Conservation (phyloP, 805 yeast genomes). For the Blastobotrys attinorum region DNA sequence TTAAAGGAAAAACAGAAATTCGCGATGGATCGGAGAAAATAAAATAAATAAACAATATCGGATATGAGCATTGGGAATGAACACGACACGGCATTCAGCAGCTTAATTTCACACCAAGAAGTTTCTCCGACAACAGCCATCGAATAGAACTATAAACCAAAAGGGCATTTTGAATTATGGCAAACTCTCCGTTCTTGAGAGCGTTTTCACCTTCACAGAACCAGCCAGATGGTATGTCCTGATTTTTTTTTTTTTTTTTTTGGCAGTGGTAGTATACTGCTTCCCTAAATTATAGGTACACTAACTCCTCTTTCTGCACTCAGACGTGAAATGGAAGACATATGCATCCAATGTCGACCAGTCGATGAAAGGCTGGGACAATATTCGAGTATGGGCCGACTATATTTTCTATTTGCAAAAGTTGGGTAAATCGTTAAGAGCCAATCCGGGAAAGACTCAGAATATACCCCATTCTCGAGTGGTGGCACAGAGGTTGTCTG, state of each 20-base stretch:
- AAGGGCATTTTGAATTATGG: too few species aligned
- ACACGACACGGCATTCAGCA: neutral
- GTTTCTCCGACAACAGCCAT: too few species aligned
- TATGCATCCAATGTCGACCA: conserved; percentile 61
- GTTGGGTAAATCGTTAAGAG: conserved; percentile 62
- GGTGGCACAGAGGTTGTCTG: conserved; percentile 64
- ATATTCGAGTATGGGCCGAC: conserved; percentile 96
- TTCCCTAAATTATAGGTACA: neutral
- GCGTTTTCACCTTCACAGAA: neutral
- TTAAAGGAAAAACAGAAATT: neutral
- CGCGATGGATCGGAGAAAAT: neutral
- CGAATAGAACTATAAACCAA: too few species aligned
- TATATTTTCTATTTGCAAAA: conserved; percentile 83
- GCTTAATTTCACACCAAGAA: too few species aligned
- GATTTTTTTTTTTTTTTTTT: too few species aligned
- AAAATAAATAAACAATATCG: too few species aligned
- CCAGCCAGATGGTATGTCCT: neutral
- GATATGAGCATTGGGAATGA: too few species aligned
- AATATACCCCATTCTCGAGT: conserved; percentile 32
- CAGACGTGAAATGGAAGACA: conserved; percentile 57
- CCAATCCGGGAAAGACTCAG: conserved; percentile 31
- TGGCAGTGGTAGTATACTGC: neutral
- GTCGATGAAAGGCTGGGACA: conserved; percentile 66
- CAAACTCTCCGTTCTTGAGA: neutral
- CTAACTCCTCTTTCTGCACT: too few species aligned